A percentile compares a stretch with the other conserved stretches of the same genome.
Evolutionary conservation across 352 stramenopile species (phyloP).

Genomic region (Pythium dissotocum): DNA sequence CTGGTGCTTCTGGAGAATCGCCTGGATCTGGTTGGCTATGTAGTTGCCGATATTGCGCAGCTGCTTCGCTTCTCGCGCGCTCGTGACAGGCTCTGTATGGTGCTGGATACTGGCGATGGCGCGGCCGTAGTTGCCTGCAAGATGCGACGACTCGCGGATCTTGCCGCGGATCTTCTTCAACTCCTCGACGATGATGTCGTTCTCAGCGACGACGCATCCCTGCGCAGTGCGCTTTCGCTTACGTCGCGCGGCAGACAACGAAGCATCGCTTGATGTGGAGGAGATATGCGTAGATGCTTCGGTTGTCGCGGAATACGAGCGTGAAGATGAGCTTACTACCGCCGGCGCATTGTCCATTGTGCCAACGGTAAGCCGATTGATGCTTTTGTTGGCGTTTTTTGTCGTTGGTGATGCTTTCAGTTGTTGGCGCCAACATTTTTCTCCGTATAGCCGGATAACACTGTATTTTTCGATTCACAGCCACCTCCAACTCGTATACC

Average conservation of each 20-base stretch:
- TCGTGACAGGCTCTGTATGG: conserved; percentile 42
- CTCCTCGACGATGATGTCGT: conserved; percentile 74
- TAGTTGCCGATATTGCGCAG: conserved; percentile 83
- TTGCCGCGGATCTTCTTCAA: conserved; percentile 53
- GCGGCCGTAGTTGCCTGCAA: conserved; percentile 62
- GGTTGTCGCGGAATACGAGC: neutral
- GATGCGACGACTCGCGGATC: conserved; percentile 67
- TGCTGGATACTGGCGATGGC: conserved; percentile 73
- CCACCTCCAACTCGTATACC: neutral
- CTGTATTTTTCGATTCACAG: neutral
- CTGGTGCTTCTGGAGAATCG: conserved; percentile 58
- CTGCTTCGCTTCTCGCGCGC: conserved; percentile 58
- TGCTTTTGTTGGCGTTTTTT: neutral
- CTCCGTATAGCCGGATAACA: conserved; percentile 18
- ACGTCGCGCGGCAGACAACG: conserved; percentile 7
- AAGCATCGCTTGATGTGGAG: neutral
- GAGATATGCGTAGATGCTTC: neutral
- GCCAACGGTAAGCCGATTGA: neutral
- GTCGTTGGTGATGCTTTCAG: no score
- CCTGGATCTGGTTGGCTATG: conserved; percentile 83
- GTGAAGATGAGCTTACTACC: neutral
- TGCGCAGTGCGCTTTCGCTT: conserved; percentile 51
- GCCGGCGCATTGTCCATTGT: conserved; percentile 9
- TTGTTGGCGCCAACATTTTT: neutral
- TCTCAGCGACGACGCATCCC: conserved; percentile 55